Percentiles rank a stretch among this genome's conserved stretches.
Conservation (phyloP, 1,139 yeast genomes). For the Lipomyces yarrowii region DNA sequence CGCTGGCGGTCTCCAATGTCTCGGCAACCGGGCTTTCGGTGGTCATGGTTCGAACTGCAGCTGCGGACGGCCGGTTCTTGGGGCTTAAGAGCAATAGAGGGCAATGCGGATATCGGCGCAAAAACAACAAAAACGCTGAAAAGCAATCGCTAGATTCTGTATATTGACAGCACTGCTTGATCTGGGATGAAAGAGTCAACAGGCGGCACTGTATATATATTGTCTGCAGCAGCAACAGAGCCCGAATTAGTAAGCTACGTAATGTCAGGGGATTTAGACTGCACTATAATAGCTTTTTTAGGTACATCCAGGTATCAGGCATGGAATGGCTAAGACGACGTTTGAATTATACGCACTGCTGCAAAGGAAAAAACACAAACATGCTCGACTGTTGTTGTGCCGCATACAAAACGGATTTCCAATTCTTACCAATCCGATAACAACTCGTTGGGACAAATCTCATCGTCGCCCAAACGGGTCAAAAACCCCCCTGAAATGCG, state of each 20-base stretch:
- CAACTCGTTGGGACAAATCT: neutral
- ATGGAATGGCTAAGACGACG: too few relatives aligned
- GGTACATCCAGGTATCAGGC: too few relatives aligned
- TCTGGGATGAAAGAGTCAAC: neutral
- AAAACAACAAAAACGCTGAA: constrained; percentile 2
- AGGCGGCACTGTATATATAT: neutral
- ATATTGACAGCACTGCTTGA: neutral
- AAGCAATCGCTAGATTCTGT: neutral
- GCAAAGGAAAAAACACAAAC: too few relatives aligned
- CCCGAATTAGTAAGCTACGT: too few relatives aligned
- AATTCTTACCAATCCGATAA: neutral
- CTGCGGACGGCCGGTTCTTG: too few relatives aligned
- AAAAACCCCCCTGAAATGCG: neutral
- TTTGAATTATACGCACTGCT: too few relatives aligned
- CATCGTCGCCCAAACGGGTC: neutral
- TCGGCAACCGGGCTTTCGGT: neutral
- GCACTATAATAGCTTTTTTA: too few relatives aligned
- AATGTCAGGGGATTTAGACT: neutral
- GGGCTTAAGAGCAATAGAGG: neutral
- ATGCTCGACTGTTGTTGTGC: too few relatives aligned
- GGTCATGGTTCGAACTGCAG: neutral
- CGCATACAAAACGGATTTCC: neutral
- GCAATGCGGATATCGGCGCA: constrained; percentile 8
- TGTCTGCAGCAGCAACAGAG: neutral
- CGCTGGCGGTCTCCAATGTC: neutral